Percentiles rank a stretch among this genome's conserved stretches.
These are phyloP conservation scores for Suillus paluster DNA, from an alignment of 768 basidiomycete genomes.

Conservation along the genomic window DNA sequence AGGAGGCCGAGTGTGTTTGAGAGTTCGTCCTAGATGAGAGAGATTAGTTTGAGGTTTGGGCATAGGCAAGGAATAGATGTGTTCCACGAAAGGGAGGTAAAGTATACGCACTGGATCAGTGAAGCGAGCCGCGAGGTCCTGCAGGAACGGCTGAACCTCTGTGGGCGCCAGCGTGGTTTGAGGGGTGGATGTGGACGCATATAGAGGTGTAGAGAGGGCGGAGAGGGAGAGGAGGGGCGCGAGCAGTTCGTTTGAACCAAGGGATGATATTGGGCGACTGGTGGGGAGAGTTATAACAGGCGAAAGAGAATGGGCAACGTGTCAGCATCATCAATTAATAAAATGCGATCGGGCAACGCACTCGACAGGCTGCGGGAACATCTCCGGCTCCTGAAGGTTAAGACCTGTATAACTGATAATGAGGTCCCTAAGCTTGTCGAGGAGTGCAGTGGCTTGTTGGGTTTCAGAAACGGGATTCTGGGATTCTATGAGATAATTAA, in stretches of 20 bases:
- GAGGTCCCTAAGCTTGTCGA: slow-evolving; percentile 81
- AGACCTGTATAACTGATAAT: slow-evolving; percentile 90
- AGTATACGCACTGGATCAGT: slow-evolving; percentile 36
- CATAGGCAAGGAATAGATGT: no score
- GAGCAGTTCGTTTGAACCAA: slow-evolving; percentile 85
- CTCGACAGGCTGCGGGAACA: slow-evolving; percentile 91
- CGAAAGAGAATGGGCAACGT: neutral
- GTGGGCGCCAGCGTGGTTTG: slow-evolving; percentile 59
- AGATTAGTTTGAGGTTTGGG: neutral
- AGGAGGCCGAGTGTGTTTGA: slow-evolving; percentile 81
- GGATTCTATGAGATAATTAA: slow-evolving; percentile 34
- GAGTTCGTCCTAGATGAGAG: slow-evolving; percentile 62
- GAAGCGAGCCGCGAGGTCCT: slow-evolving; percentile 83
- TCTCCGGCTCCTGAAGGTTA: slow-evolving; percentile 87
- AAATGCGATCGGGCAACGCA: slow-evolving; percentile 49
- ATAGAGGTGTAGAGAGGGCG: slow-evolving; percentile 67
- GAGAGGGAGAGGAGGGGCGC: slow-evolving; percentile 77
- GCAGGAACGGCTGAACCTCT: slow-evolving; percentile 80
- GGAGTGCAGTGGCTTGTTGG: slow-evolving; percentile 59
- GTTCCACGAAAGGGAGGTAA: neutral
- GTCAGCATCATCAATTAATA: neutral
- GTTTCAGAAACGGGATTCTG: slow-evolving; percentile 62
- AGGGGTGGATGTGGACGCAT: slow-evolving; percentile 49
- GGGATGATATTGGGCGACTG: slow-evolving; percentile 13
- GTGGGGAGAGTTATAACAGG: neutral